Base-by-base conservation (phyloP, 176 grass and related monocot species). In the Areca catechu region DNA sequence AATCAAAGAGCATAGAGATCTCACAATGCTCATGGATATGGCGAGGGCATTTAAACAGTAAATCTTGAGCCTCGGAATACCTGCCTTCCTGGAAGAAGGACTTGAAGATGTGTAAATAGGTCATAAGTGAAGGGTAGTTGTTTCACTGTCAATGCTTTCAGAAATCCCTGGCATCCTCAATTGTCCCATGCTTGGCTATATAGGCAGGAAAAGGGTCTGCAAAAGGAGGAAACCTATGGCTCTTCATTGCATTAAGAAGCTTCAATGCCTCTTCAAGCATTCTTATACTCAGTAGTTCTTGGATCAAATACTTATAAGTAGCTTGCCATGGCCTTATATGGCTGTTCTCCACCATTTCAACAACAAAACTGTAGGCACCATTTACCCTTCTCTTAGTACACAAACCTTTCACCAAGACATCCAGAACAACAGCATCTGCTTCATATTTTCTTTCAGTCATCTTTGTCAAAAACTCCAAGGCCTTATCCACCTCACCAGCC, bases 61-160 rank as follows among this genome's bases (percentile, higher is more conserved):
- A 78, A 68, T 92, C 84, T 25, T 83, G 81, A 62, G 93, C 93
- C 48, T 98, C 81, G 49, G 75, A 68, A 67, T 82, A 83, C 76
- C 87, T 92, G 29, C 73, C 76, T 78, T 92, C 87, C 2, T 49
- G 56, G 69, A 98, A 83, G 60, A 92, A 88, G n/a, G 73, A 80
- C 50, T 85, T 67, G 62, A 98, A 88, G 53, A 92, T 19, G 60
- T 85, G 51, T 51, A 88, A 27, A 48, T 98, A 98, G 56, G 62
- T 60, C 53, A 55, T 20, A 62, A 52, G n/a, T 5, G 66, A 66
- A 10, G 93, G 93, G 28, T 56, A 74, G 24, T 65, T 65, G 48
- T n/a, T 73, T 76, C 51, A 24, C 58, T 5, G 87, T 72, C 24
- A 98, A 49, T 58, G 65, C 80, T 82, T 92, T 92, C 15, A 92